A percentile compares a stretch with the other conserved stretches of the same genome.
Conservation (phyloP, 495 filamentous ascomycete species). For the Aspergillus mulundensis region DNA sequence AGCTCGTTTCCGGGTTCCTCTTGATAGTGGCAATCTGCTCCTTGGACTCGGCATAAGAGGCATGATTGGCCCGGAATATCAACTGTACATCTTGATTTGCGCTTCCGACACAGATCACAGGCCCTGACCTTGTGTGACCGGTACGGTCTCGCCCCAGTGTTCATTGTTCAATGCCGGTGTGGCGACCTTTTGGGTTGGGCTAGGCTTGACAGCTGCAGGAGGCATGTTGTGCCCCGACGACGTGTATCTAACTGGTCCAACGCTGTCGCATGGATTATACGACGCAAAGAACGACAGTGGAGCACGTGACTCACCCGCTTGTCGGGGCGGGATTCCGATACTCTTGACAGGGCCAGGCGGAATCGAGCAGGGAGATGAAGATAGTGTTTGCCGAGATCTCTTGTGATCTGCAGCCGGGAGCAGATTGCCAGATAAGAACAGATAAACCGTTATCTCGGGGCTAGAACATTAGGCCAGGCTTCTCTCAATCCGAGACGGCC, state of each 20-base stretch:
- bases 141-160: constrained; percentile 45
- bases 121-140: constrained; percentile 50
- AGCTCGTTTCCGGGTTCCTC: constrained; percentile 32
- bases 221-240: constrained; percentile 34
- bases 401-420: constrained; percentile 3
- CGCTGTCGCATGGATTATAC: constrained; percentile 5
- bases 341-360: not conserved
- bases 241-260: not conserved
- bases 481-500: not conserved
- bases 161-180: constrained; percentile 44
- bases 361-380: not conserved
- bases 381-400: not conserved
- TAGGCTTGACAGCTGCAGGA: constrained; percentile 30
- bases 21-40: constrained; percentile 47
- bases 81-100: constrained; percentile 50
- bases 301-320: not conserved
- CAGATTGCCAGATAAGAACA: not conserved
- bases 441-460: not conserved
- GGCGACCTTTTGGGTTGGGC: constrained; percentile 33
- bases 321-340: not conserved
- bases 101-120: constrained; percentile 49
- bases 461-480: constrained; percentile 5
- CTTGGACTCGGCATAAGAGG: constrained; percentile 47
- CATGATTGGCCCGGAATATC: constrained; percentile 47
- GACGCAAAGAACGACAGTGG: constrained; percentile 2